Conservation (phyloP, 2,329 filamentous ascomycete species). For the Aureobasidium sp. region DNA sequence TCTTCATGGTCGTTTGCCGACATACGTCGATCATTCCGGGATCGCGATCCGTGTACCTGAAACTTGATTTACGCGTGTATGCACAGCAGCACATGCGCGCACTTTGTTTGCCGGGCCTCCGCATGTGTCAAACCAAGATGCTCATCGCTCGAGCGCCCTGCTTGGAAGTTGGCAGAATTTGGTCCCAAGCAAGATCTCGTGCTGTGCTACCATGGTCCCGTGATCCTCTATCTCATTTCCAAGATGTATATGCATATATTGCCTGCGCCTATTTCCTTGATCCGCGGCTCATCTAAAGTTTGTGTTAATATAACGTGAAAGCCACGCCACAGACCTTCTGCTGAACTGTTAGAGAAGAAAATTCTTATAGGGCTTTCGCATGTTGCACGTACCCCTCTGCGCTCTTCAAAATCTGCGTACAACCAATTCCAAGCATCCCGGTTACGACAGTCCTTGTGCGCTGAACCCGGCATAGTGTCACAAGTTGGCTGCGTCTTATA, state of each 20-base stretch:
- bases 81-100: neutral
- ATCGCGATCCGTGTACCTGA: constrained; percentile 1
- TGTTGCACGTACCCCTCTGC: constrained; percentile 7
- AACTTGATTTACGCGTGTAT: constrained; percentile 4
- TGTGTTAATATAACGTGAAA: neutral
- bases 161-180: neutral
- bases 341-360: neutral
- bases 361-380: neutral
- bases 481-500: constrained; percentile 34
- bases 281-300: neutral
- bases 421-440: constrained; percentile 20
- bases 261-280: neutral
- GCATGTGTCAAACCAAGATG: constrained; percentile 7
- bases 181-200: neutral
- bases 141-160: neutral
- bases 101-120: neutral
- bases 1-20: neutral
- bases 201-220: neutral
- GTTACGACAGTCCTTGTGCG: constrained; percentile 18
- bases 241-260: neutral
- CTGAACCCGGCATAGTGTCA: constrained; percentile 12
- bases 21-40: neutral
- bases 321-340: neutral
- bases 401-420: constrained; percentile 24
- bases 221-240: neutral